A percentile compares a stretch with the other conserved stretches of the same genome.
Conservation (phyloP, 1,284 basidiomycete species). For the Porogramme epimiltina region DNA sequence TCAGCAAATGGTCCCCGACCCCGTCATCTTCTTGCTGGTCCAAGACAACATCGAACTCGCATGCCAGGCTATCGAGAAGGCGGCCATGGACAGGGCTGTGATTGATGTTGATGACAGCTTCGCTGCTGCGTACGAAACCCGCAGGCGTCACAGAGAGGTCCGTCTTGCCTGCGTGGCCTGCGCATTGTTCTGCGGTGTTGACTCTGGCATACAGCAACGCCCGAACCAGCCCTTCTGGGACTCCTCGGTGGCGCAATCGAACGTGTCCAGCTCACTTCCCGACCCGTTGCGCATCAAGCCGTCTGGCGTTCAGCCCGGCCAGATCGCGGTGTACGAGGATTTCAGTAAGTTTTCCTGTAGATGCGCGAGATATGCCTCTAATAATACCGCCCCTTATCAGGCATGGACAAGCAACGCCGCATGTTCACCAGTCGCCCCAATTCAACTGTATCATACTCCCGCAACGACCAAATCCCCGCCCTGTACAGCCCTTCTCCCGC, state of each 20-base stretch:
- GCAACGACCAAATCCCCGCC: conserved; percentile 43
- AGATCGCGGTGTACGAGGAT: conserved; percentile 94
- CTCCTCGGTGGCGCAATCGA: conserved; percentile 68
- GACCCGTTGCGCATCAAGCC: conserved; percentile 88
- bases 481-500: conserved; percentile 55
- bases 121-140: conserved; percentile 77
- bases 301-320: conserved; percentile 80
- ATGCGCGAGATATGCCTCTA: no score
- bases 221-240: conserved; percentile 87
- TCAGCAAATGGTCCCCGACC: conserved; percentile 65
- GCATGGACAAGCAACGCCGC: conserved; percentile 54
- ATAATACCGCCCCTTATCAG: conserved; percentile 38
- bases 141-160: conserved; percentile 89
- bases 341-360: conserved; percentile 59
- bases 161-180: conserved; percentile 19
- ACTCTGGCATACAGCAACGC: conserved; percentile 49
- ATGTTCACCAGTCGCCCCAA: conserved; percentile 60
- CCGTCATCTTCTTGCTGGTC: conserved; percentile 79
- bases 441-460: conserved; percentile 60
- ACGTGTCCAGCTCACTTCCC: conserved; percentile 82
- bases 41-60: conserved; percentile 95
- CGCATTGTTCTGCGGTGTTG: background rate
- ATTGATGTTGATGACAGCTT: conserved; percentile 96
- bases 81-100: conserved; percentile 96
- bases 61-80: conserved; percentile 94